Conservation (phyloP, 495 filamentous ascomycete species). For the Penicillium antarcticum region DNA sequence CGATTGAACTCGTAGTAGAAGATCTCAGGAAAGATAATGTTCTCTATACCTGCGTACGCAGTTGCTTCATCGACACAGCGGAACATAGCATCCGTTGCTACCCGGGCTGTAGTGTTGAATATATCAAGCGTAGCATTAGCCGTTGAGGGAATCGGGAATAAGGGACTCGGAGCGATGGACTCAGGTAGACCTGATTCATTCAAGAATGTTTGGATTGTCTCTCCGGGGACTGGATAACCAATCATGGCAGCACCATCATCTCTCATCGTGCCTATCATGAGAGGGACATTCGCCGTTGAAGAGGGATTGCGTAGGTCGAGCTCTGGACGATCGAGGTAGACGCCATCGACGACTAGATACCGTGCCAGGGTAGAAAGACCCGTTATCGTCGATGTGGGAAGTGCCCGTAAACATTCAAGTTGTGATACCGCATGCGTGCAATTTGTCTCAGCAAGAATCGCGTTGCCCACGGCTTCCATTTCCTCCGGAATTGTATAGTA, state of each 20-base stretch:
- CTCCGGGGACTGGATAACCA: conserved; percentile 11
- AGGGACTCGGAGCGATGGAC: conserved; percentile 4
- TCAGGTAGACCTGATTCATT: conserved; percentile 5
- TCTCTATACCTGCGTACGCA: conserved; percentile 15
- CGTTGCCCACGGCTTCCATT: conserved; percentile 19
- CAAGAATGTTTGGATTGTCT: conserved; percentile 12
- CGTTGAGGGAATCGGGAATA: conserved; percentile 16
- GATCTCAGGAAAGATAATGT: conserved; percentile 19
- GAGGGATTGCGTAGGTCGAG: conserved; percentile 6
- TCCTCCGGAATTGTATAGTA: conserved; percentile 43
- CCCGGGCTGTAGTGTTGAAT: conserved; percentile 22
- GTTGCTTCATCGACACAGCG: conserved; percentile 27
- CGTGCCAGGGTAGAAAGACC: conserved; percentile 10
- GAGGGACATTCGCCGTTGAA: conserved; percentile 15
- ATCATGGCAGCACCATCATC: conserved; percentile 27
- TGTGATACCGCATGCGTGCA: conserved; percentile 28
- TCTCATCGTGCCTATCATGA: conserved; percentile 18
- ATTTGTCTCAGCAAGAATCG: conserved; percentile 24
- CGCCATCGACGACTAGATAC: conserved; percentile 21
- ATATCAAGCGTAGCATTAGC: conserved; percentile 22
- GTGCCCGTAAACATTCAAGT: conserved; percentile 41
- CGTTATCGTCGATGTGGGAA: conserved; percentile 33
- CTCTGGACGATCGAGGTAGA: conserved; percentile 12
- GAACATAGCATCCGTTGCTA: conserved; percentile 26
- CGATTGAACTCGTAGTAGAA: conserved; percentile 30